Evolutionary conservation across 371 early-diverging fungal species (phyloP), one percentile per base, ranked within the genome.

Genomic region (Mycotypha africana): DNA sequence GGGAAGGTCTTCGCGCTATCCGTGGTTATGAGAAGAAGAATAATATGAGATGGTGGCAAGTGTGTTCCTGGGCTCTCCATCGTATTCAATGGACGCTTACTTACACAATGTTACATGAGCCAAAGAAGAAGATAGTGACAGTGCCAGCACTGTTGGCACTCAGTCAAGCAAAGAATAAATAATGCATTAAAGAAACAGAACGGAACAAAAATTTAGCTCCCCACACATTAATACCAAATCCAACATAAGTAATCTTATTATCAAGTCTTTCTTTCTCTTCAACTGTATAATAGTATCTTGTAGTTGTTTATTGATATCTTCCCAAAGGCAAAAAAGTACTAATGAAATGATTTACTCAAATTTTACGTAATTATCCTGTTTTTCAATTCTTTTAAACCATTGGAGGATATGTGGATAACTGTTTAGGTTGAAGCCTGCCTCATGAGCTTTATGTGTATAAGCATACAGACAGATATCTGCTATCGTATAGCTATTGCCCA

Each of bases 71-170:
- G 71, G 37, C 64, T 14, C 37, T 57, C 19, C 64, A 70, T 41
- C 28, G 67, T 21, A 47, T 70, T 16, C 67, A 70, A 40, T 70
- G 71, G 71, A 53, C 62, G 3, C 45, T 67, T 45, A 57, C 62
- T 20, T 70, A 67, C 33, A 58, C 71, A 1, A 66, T 70, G 55
- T 35, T 70, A 6, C 62, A 67, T 51, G 71, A 70, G 40, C 67
- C 71, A 9, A 45, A 51, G 26, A 52, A 57, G 26, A 55, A 55
- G n/a, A 21, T 70, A 38, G 67, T 70, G 10, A 64, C 71, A 42
- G 40, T 24, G 15, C 31, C 61, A 20, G 49, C 61, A 4, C 48
- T 65, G 23, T 12, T 48, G n/a, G n/a, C n/a, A n/a, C n/a, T n/a
- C n/a, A n/a, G n/a, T n/a, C n/a, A n/a, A n/a, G n/a, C n/a, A n/a